Evolutionary conservation across 345 rosid species (phyloP), one percentile per base, ranked within the genome.

Genomic region (Corchorus capsularis): DNA sequence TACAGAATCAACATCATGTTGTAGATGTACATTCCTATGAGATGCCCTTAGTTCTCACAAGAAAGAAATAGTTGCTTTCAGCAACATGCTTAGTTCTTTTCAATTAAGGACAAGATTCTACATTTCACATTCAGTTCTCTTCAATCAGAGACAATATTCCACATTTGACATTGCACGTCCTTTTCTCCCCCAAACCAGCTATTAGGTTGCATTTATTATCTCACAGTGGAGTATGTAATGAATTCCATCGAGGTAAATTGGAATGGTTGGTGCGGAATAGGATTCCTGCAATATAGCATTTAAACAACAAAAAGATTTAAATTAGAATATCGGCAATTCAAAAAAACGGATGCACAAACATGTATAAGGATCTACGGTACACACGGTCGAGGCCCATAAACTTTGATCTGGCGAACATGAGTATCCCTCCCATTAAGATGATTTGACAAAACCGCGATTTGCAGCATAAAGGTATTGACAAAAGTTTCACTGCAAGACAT

Each of bases 391-490:
- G 98, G 96, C 39, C 94, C 96, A 49, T 92, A 92, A 78, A 94
- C 89, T 89, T 91, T 94, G 90, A 94, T 94, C 85, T 94, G 98
- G 54, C 93, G 93, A 35, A 92, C 80, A 82, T 92, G 98, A 70
- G 97, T 90, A 82, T 94, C 96, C 79, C 94, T 85, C 77, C 98
- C 97, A 8, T 91, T 91, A n/a, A 89, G 92, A 63, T 90, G 96
- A 85, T 92, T 94, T 8, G 97, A 92, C 74, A 92, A 78, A 65
- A 94, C 86, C 6, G 88, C 94, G 62, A 96, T 89, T 86, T 94
- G 99, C 77, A 92, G 65, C 95, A 96, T 92, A 60, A 91, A 94
- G 57, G 98, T 89, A 74, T 89, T 92, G 73, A 96, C 96, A 76
- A 94, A 94, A 39, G 97, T 87, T 83, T 92, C 95, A 87, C 99